Evolutionary conservation across 2,329 filamentous ascomycete species (phyloP), one percentile per base, ranked within the genome.

Genomic region (Volutella citrinella): DNA sequence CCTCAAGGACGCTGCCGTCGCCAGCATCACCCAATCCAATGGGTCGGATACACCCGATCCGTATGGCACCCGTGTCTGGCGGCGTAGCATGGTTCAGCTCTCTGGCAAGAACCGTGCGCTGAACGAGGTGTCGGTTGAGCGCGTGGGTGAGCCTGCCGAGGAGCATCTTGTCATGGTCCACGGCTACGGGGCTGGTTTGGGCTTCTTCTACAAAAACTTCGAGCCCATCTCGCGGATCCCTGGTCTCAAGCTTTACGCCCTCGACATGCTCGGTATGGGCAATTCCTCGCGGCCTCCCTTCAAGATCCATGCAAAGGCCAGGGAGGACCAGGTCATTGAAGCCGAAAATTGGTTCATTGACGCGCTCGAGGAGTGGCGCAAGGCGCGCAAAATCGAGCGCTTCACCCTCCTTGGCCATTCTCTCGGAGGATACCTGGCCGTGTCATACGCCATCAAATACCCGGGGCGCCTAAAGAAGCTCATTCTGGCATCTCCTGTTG

Each of bases 141-240:
- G 90, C 30, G 66, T 88, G 2, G 87, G 81, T 21, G 90, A 96
- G 56, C 64, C 82, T 5, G 77, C 80, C 1, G 83, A 94, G 28
- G 83, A 97, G 55, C 93, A 87, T 26, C 71, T 98, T 12, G 91
- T 98, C 27, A 95, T 98, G 79, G 69, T 98, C 5, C 93, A 98
- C 58, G 93, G 93, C 42, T 98, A 98, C 61, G 93, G 93, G 28
- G 93, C 93, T 3, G 93, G 93, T 1, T 74, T 98, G 1, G 93
- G 91, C 15, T 97, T 98, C 65, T 98, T 95, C 72, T 98, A 96
- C 72, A 91, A 93, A 66, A 98, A 98, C 59, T 95, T 95, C 41
- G 93, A 98, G 61, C 80, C 83, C 6, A 66, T 98, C 20, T 90
- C 84, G 27, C 80, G 90, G 13, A 67, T 80, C 2, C 70, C 75